Base-by-base conservation (phyloP, 2,329 filamentous ascomycete genomes). In the Cladobotryum mycophilum region DNA sequence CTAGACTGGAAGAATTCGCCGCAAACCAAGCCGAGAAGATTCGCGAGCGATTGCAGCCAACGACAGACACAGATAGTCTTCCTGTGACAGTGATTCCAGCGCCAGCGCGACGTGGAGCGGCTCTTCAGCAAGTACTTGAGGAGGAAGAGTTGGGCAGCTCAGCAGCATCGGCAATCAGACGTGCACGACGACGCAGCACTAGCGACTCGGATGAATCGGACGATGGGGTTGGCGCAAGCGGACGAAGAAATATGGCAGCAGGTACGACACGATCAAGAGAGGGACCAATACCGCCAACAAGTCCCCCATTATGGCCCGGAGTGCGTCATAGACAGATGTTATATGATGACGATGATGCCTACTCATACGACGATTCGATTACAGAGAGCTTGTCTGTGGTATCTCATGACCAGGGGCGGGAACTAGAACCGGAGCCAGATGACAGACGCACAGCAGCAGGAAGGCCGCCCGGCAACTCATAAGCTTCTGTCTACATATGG, bases 1-100 rank as follows among this genome's bases (percentile, higher is more conserved):
- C 70, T 9, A 73, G 80, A 13, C 61, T 85, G 1, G 82, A 85
- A 53, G 76, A 82, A 44, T 84, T 84, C 57, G 80, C 81, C 1
- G 79, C 72, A 1, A 75, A 72, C 7, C 80, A 84, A 54, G 82
- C 80, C 1, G 81, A 85, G 55, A 78, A 73, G 60, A 63, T 84
- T 5, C 71, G 80, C 9, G 81, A 84, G 49, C 75, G 70, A 51
- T 72, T 82, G 43, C 71, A 76, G 11, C 75, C 80, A 9, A 75
- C 74, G 1, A 71, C 75, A 1, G 75, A 79, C 56, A 79, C 75
- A 2, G 76, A 77, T 17, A 76, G 73, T 53, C 66, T 85, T 15
- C 80, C 81, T 1, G 74, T 81, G 1, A 80, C 73, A 15, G 75
- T 83, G 7, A 83, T 85, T 13, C 81, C 82, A 3, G 80, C 82